Conservation (phyloP, 106 monocot genomes). For the Dendrobium huoshanense region DNA sequence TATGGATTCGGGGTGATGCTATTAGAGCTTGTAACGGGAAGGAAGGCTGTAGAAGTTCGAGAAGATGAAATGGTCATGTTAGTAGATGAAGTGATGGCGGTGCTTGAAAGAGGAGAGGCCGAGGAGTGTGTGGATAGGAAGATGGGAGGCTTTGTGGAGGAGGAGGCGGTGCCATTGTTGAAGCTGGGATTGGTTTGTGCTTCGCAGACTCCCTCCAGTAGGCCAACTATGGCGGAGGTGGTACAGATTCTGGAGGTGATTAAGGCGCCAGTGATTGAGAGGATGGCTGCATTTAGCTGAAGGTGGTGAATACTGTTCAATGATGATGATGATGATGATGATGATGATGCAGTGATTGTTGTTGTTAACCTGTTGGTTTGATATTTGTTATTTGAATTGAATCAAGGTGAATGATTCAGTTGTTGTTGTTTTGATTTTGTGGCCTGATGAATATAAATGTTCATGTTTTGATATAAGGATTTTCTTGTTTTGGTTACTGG, state of each 20-base stretch:
- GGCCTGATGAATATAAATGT: neutral
- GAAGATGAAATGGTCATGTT: conserved; percentile 75
- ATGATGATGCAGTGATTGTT: neutral
- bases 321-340: no score
- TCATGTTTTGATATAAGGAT: no score
- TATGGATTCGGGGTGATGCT: conserved; percentile 74
- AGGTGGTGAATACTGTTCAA: neutral
- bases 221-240: conserved; percentile 93
- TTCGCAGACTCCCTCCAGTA: conserved; percentile 86
- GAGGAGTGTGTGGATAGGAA: conserved; percentile 53
- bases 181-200: conserved; percentile 90
- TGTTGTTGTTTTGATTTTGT: neutral
- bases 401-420: neutral
- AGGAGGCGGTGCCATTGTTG: conserved; percentile 87
- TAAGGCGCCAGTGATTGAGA: conserved; percentile 42
- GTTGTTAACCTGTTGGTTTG: neutral
- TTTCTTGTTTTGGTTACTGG: no score
- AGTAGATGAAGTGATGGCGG: conserved; percentile 57
- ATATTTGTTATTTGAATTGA: neutral
- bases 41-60: conserved; percentile 54
- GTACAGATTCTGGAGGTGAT: conserved; percentile 96
- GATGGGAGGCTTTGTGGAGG: conserved; percentile 80
- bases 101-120: conserved; percentile 61
- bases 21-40: conserved; percentile 86
- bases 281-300: neutral